Base-by-base conservation (phyloP, 2,329 filamentous ascomycete species). In the Fusarium dimerum region DNA sequence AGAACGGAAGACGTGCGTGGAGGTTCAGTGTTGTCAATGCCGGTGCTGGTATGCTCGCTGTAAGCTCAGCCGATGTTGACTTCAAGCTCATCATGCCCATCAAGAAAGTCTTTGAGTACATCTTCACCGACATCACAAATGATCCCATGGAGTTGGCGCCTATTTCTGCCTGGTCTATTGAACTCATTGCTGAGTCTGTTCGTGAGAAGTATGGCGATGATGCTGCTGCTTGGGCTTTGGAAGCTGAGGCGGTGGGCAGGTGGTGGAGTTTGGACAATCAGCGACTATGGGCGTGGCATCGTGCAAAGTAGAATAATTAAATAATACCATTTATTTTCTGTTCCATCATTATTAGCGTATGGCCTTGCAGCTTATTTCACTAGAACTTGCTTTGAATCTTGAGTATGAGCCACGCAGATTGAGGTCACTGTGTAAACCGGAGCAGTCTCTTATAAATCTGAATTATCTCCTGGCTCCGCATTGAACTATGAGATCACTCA, bases 21-120 rank as follows among this genome's bases (percentile, higher is more conserved):
- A 64, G 67, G 17, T 66, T 66, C 43, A 62, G 59, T 15, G 57
- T 66, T 36, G 55, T 67, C 40, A 68, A 67, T 42, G 60, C 64
- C 1, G 65, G 65, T 17, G 54, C 63, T 10, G 60, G 61, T 40
- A 62, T 65, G 56, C 43, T 68, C n/a, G 54, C 56, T 18, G 60
- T 68, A 9, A 62, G 63, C 15, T 51, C 59, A 7, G 47, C 61
- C 9, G 42, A 69, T 68, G 6, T 67, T 70, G 13, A 63, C 17
- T 60, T 63, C 53, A 59, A 60, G 32, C 51, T 67, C 11, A 56
- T 67, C 5, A 54, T 67, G 13, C 66, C 66, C 6, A 54, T 67
- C 13, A 54, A 64, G 11, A 51, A 60, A 39, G 60, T 63, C 29
- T 57, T 60, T 15, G 65, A 63, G 45, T 68, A 63, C 62, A 57